Evolutionary conservation across 2,329 filamentous ascomycete genomes (phyloP).

Genomic region (Botrytis squamosa): DNA sequence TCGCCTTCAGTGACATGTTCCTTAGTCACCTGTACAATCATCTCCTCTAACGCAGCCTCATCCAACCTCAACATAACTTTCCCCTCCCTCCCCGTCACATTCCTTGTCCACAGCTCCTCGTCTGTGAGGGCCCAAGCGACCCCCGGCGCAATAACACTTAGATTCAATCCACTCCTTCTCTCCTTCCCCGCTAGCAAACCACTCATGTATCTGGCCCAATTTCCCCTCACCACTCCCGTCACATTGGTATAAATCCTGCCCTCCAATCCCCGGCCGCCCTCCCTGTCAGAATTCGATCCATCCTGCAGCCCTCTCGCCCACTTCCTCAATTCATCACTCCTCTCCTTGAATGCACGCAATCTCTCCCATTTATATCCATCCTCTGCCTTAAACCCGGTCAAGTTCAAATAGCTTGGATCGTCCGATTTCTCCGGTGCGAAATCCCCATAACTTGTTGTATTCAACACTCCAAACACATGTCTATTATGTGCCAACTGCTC

Average conservation of each 20-base stretch:
- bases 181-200: slow-evolving; percentile 30
- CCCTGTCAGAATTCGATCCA: not conserved
- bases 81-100: slow-evolving; percentile 73
- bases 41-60: slow-evolving; percentile 41
- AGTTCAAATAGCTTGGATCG: slow-evolving; percentile 55
- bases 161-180: slow-evolving; percentile 52
- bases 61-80: slow-evolving; percentile 68
- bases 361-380: slow-evolving; percentile 80
- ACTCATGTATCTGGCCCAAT: slow-evolving; percentile 35
- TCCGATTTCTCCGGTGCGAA: slow-evolving; percentile 48
- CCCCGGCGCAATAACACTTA: slow-evolving; percentile 62
- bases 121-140: slow-evolving; percentile 61
- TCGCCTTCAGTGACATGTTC: slow-evolving; percentile 14
- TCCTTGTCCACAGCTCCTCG: slow-evolving; percentile 65
- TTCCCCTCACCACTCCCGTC: slow-evolving; percentile 38
- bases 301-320: slow-evolving; percentile 46
- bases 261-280: slow-evolving; percentile 22
- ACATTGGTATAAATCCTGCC: slow-evolving; percentile 39
- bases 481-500: slow-evolving; percentile 53
- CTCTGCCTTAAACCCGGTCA: slow-evolving; percentile 72
- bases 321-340: slow-evolving; percentile 60
- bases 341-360: slow-evolving; percentile 63
- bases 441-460: slow-evolving; percentile 58
- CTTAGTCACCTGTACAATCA: slow-evolving; percentile 23
- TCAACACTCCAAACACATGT: slow-evolving; percentile 53